phyloP scores from a whole-genome alignment of 2,329 filamentous ascomycete genomes.

The Mycosphaerelloides madeirae region DNA sequence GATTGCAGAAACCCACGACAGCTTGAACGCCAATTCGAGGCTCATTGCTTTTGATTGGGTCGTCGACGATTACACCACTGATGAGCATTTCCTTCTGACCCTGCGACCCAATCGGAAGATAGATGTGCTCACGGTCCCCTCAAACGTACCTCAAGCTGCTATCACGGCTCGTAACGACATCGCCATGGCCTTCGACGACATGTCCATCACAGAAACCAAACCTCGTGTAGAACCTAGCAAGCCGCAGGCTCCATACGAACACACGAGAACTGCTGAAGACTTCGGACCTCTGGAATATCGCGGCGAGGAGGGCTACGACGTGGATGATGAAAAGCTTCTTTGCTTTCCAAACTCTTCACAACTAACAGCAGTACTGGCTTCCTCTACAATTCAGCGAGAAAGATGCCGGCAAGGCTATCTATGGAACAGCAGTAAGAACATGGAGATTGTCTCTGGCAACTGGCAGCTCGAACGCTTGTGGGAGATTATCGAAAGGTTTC shows the following conservation, averaged over 20 bases:
- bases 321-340: conserved; percentile 7
- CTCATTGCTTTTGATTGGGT: conserved; percentile 60
- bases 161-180: conserved; percentile 44
- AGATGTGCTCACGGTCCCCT: conserved; percentile 44
- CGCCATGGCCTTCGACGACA: conserved; percentile 18
- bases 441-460: conserved; percentile 63
- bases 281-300: conserved; percentile 24
- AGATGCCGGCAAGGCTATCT: conserved; percentile 55
- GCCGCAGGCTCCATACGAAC: conserved; percentile 15
- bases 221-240: conserved; percentile 4
- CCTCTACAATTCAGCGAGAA: conserved; percentile 41
- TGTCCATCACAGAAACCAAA: conserved; percentile 22
- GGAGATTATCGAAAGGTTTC: conserved; percentile 66
- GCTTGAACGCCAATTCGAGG: conserved; percentile 43
- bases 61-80: conserved; percentile 39
- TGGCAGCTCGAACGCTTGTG: conserved; percentile 74
- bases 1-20: conserved; percentile 42
- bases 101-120: conserved; percentile 50
- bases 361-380: conserved; percentile 20
- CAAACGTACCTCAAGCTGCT: conserved; percentile 38
- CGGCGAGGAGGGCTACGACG: conserved; percentile 7
- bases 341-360: conserved; percentile 16
- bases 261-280: conserved; percentile 21
- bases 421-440: conserved; percentile 60
- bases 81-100: conserved; percentile 50